phyloP scores from a whole-genome alignment of 345 rosid species.

The Hypericum perforatum region DNA sequence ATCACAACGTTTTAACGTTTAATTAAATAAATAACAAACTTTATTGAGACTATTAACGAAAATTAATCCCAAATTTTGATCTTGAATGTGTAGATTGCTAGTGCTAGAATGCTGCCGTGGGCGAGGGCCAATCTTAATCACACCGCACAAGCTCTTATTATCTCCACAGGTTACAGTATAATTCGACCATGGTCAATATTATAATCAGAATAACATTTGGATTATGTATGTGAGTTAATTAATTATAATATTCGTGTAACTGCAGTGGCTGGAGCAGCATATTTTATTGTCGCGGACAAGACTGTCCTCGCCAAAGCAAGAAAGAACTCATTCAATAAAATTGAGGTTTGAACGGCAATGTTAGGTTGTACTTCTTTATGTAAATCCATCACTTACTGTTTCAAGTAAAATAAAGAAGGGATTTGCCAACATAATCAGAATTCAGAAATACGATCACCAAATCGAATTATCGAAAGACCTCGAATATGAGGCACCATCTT shows the following conservation, averaged over 20 bases:
- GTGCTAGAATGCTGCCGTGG: conserved; percentile 72
- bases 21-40: too few species aligned
- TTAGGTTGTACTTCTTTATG: conserved; percentile 2
- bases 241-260: neutral
- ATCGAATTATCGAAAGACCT: too few species aligned
- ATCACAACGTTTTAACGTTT: too few species aligned
- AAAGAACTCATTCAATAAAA: conserved; percentile 56
- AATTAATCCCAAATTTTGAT: neutral
- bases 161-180: conserved; percentile 42
- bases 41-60: too few species aligned
- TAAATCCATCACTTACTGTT: conserved; percentile 10
- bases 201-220: too few species aligned
- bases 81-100: conserved; percentile 41
- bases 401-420: conserved; percentile 10
- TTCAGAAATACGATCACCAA: too few species aligned
- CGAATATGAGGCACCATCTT: too few species aligned
- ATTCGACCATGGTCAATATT: too few species aligned
- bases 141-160: conserved; percentile 90
- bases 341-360: conserved; percentile 12
- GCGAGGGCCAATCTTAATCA: conserved; percentile 78
- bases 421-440: too few species aligned
- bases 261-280: conserved; percentile 79
- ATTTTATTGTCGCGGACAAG: conserved; percentile 92
- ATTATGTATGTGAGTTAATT: conserved; percentile 1
- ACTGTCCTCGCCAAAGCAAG: conserved; percentile 75